Evolutionary conservation across 495 filamentous ascomycete genomes (phyloP).

Genomic region (Lophiostoma macrostomum): DNA sequence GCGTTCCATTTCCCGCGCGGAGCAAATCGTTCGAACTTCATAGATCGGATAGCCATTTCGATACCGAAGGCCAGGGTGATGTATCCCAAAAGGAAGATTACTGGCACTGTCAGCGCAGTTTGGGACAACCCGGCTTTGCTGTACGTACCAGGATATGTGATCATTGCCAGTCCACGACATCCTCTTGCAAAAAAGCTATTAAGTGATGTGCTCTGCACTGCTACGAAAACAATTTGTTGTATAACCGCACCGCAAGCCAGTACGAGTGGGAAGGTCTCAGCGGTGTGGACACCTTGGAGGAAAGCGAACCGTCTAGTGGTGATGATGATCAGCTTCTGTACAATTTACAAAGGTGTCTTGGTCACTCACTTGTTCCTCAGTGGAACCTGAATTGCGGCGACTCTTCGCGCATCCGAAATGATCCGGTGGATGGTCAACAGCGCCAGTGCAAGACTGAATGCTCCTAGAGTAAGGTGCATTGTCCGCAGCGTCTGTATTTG

Average conservation of each 20-base stretch:
- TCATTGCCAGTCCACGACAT: conserved; percentile 29
- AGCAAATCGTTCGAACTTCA: conserved; percentile 25
- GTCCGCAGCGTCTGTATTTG: conserved; percentile 31
- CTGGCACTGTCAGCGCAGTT: conserved; percentile 11
- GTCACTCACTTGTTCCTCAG: conserved; percentile 22
- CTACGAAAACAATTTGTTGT: conserved; percentile 34
- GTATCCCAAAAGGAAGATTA: conserved; percentile 33
- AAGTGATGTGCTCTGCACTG: conserved; percentile 34
- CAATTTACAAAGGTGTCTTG: neutral
- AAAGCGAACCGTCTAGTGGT: conserved; percentile 20
- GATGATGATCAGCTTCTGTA: conserved; percentile 5
- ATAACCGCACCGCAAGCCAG: conserved; percentile 31
- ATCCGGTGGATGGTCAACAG: conserved; percentile 29
- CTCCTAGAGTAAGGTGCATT: conserved; percentile 33
- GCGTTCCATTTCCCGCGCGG: conserved; percentile 34
- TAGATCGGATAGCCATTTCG: conserved; percentile 28
- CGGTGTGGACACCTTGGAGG: conserved; percentile 29
- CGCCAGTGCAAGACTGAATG: conserved; percentile 31
- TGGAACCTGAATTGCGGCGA: conserved; percentile 20
- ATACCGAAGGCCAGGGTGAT: conserved; percentile 32
- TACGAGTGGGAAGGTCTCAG: conserved; percentile 34
- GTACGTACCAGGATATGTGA: conserved; percentile 32
- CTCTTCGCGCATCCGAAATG: conserved; percentile 29
- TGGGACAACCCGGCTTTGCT: neutral
- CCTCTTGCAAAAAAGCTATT: conserved; percentile 26